These are phyloP conservation scores for Lippia alba DNA, from an alignment of 305 asterid genomes.

Conservation along the genomic window DNA sequence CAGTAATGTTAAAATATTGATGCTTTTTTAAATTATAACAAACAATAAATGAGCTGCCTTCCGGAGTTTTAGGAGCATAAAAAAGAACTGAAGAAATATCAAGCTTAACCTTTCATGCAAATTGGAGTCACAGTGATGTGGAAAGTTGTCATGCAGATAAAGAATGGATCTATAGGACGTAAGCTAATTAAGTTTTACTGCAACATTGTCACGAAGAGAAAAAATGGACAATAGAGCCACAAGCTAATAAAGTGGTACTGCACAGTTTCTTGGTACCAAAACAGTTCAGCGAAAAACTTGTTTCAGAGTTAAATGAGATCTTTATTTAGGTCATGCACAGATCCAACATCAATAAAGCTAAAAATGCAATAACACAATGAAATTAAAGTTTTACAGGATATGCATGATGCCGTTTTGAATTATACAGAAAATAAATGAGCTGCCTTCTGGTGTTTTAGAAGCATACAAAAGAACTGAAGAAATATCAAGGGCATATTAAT, in stretches of 20 bases:
- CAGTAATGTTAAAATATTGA: not conserved
- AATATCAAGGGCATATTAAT: conserved; percentile 17
- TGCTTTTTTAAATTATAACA: not conserved
- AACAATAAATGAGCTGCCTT: not conserved
- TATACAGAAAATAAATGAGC: not conserved
- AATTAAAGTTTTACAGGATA: not conserved
- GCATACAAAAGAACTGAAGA: conserved; percentile 11
- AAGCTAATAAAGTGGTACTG: not conserved
- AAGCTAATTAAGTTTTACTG: conserved; percentile 5
- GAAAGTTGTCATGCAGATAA: conserved; percentile 6
- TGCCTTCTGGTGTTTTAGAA: conserved; percentile 8
- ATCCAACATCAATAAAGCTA: conserved; percentile 10
- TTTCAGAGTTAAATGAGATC: not conserved
- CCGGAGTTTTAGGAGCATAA: conserved; percentile 16
- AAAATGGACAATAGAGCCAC: too few species aligned
- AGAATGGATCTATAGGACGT: not conserved
- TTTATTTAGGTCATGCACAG: conserved; percentile 6
- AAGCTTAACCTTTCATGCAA: conserved; percentile 14
- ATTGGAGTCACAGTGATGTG: conserved; percentile 1
- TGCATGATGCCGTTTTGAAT: not conserved
- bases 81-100: conserved; percentile 6
- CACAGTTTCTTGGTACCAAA: conserved; percentile 1
- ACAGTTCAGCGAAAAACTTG: conserved; percentile 2
- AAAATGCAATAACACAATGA: conserved; percentile 19
- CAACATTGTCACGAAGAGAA: not conserved